A percentile compares a stretch with the other conserved stretches of the same genome.
Evolutionary conservation across 257 asterid species (phyloP).

Genomic region (Ajuga chamaepitys): DNA sequence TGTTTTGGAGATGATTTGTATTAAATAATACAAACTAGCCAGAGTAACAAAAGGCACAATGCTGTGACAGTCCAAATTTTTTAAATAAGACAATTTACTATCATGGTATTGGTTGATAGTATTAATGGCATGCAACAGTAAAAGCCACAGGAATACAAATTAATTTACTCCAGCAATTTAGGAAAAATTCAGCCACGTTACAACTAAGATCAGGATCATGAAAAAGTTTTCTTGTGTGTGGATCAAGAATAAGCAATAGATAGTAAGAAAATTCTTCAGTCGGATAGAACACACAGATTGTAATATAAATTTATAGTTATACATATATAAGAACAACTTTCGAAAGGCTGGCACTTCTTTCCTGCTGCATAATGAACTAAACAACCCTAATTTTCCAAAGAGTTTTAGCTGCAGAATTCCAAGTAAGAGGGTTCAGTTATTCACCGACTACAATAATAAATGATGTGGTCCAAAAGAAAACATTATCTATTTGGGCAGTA

Average conservation of each 20-base stretch:
- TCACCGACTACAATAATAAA: slow-evolving; percentile 1
- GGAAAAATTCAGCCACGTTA: background rate
- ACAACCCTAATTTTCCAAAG: background rate
- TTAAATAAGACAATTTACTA: slow-evolving; percentile 10
- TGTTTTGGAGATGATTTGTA: background rate
- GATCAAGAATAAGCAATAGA: background rate
- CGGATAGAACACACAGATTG: background rate
- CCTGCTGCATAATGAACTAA: slow-evolving; percentile 2
- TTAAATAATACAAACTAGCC: background rate
- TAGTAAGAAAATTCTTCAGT: background rate
- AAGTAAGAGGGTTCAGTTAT: background rate
- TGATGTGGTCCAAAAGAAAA: background rate
- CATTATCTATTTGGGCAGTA: slow-evolving; percentile 7
- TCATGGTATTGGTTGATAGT: background rate
- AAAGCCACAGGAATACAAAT: slow-evolving; percentile 3
- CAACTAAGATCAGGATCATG: background rate
- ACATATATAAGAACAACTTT: background rate
- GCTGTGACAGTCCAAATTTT: background rate
- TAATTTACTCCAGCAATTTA: background rate
- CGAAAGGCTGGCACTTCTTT: background rate
- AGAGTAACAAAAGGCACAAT: background rate
- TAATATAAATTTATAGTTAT: background rate
- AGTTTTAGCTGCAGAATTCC: background rate
- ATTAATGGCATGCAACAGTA: background rate
- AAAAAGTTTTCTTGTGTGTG: background rate